Base-by-base conservation (phyloP, 257 asterid species). In the Parsonsia alboflavescens region DNA sequence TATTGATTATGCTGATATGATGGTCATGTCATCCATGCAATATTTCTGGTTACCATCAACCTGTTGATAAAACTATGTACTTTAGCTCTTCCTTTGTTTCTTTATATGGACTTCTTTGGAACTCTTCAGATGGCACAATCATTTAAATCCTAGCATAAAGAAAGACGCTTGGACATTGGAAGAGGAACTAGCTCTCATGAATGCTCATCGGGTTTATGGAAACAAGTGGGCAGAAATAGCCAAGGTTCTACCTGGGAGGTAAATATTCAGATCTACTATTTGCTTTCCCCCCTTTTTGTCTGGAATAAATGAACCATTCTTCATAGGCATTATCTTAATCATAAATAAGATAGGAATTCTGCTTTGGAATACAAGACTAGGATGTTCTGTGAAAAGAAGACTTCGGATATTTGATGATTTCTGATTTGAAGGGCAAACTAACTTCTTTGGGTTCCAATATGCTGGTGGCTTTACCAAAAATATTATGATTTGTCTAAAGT, bases 181-280 rank as follows among this genome's bases (percentile, higher is more conserved):
- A 77, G 99, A 95, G 87, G 99, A 95, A 82, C 89, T 84, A 66
- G 88, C 89, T 46, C 86, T 95, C 75, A 90, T 95, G 79, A 83
- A 86, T 81, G 98, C 97, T 77, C 99, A 95, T 79, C 85, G 91
- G 46, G 62, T 84, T 50, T 84, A 92, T 83, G 98, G 99, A 80
- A 95, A 95, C 78, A 95, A 95, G 85, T 95, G 99, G 99, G 98
- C 99, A 81, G 99, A 95, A 85, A 84, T 95, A 73, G 99, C 99
- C 59, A 95, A 87, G 89, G 93, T 90, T 78, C 84, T 95, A 61
- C 98, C 99, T 36, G 99, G 99, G 82, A 89, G 99, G 99, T 92
- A 92, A 59, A 36, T 76, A 58, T 42, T 62, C 71, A 39, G 62
- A 78, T 41, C 16, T 24, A 56, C 30, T 46, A 41, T 71, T 52